Percentiles rank a stretch among this genome's conserved stretches.
Evolutionary conservation across 2,329 filamentous ascomycete genomes (phyloP).

Genomic region (Xylaria polymorpha): DNA sequence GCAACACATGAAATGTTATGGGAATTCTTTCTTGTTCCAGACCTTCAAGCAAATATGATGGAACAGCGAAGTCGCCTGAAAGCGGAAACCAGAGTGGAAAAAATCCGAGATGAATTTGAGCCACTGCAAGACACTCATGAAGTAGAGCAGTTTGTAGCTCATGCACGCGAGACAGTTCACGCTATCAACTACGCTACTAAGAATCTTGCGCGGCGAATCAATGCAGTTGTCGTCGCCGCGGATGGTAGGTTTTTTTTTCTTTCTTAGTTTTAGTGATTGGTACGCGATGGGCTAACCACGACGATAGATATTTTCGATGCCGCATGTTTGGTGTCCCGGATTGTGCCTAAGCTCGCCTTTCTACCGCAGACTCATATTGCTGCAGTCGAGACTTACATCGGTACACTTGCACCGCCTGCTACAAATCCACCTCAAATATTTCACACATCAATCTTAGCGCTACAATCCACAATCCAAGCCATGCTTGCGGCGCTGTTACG

Average conservation of each 20-base stretch:
- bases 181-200: constrained; percentile 85
- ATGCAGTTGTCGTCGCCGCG: constrained; percentile 74
- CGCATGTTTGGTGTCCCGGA: constrained; percentile 64
- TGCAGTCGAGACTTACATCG: constrained; percentile 79
- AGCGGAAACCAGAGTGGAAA: constrained; percentile 83
- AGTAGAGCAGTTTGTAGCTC: constrained; percentile 91
- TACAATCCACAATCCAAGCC: constrained; percentile 86
- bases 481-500: constrained; percentile 82
- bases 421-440: constrained; percentile 79
- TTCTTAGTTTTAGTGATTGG: neutral
- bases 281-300: constrained; percentile 14
- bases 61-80: constrained; percentile 88
- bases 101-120: constrained; percentile 87
- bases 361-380: constrained; percentile 74
- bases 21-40: constrained; percentile 98
- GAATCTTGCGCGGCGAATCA: constrained; percentile 82
- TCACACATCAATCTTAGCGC: constrained; percentile 79
- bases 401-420: constrained; percentile 72
- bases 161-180: constrained; percentile 89
- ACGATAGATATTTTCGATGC: constrained; percentile 76
- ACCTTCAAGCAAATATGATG: constrained; percentile 91
- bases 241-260: constrained; percentile 61
- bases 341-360: constrained; percentile 69
- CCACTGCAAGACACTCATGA: constrained; percentile 86
- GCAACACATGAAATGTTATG: constrained; percentile 96